A percentile compares a stretch with the other conserved stretches of the same genome.
These are phyloP conservation scores for Spergularia bocconei DNA, from an alignment of 148 eudicot genomes.

Conservation along the genomic window DNA sequence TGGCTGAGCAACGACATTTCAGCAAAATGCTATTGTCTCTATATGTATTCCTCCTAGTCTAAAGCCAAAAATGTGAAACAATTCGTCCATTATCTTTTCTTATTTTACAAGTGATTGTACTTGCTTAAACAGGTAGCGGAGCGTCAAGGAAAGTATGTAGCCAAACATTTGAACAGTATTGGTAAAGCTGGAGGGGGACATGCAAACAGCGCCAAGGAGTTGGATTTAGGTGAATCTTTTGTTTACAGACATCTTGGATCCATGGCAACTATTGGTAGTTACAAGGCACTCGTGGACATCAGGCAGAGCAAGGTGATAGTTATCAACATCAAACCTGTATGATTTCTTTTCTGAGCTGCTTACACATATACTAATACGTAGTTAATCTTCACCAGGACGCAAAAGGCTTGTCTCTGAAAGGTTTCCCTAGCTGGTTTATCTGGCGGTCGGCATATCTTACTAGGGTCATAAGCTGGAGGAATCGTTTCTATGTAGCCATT, in stretches of 20 bases:
- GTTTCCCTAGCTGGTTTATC: constrained; percentile 81
- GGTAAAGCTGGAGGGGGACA: constrained; percentile 79
- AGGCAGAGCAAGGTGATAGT: constrained; percentile 84
- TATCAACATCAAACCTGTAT: neutral
- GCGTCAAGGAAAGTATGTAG: constrained; percentile 88
- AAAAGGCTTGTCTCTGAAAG: constrained; percentile 81
- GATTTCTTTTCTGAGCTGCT: neutral
- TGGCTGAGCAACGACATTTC: too few species aligned
- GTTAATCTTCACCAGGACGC: constrained; percentile 43
- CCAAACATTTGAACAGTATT: constrained; percentile 56
- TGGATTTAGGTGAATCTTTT: constrained; percentile 66
- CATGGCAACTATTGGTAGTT: constrained; percentile 96
- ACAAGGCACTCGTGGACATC: constrained; percentile 94
- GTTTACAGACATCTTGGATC: constrained; percentile 88
- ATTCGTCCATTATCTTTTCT: neutral
- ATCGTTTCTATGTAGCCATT: constrained; percentile 83
- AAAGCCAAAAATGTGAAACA: neutral
- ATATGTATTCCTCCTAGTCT: too few species aligned
- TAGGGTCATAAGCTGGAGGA: constrained; percentile 95
- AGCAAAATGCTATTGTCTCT: too few species aligned
- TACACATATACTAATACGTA: neutral
- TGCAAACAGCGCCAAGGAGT: constrained; percentile 54
- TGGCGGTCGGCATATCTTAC: constrained; percentile 99
- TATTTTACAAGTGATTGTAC: neutral
- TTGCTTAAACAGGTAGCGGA: constrained; percentile 74